A percentile compares a stretch with the other conserved stretches of the same genome.
phyloP scores from a whole-genome alignment of 331 rosid species.

The Rhamnella rubrinervis region DNA sequence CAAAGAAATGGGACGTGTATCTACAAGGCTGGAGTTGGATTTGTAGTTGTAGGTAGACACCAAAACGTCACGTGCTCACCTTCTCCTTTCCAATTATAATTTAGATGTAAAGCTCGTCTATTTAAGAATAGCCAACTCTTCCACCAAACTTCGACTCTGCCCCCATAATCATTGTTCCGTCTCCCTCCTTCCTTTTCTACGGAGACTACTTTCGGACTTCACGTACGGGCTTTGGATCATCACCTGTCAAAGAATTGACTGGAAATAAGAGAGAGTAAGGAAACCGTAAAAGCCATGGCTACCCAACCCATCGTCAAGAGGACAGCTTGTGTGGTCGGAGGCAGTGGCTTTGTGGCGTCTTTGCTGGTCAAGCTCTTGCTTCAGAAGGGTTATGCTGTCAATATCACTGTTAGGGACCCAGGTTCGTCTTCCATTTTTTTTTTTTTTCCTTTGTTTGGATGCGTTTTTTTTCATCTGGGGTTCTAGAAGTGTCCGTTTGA shows the following conservation, averaged over 20 bases:
- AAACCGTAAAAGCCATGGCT: conserved; percentile 33
- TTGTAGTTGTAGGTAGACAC: background rate
- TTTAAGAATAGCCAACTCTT: background rate
- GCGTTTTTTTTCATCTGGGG: background rate
- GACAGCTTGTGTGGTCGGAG: conserved; percentile 76
- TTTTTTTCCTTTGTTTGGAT: background rate
- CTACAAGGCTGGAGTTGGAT: conserved; percentile 11
- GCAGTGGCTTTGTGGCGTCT: conserved; percentile 69
- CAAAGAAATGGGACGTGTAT: background rate
- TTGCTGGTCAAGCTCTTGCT: conserved; percentile 60
- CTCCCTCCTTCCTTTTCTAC: too few relatives aligned
- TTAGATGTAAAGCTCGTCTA: background rate
- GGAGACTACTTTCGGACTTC: too few relatives aligned
- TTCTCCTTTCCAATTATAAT: background rate
- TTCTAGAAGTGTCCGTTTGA: too few relatives aligned
- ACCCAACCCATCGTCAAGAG: conserved; percentile 34
- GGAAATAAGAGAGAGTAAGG: background rate
- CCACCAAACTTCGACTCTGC: background rate
- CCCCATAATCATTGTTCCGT: too few relatives aligned
- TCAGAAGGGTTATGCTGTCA: conserved; percentile 64
- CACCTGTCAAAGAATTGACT: background rate
- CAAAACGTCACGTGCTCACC: conserved; percentile 36
- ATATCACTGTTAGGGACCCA: conserved; percentile 69
- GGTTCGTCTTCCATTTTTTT: conserved; percentile 32
- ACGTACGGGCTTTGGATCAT: too few relatives aligned